Conservation (phyloP, 1,284 basidiomycete genomes). For the Athelia psychrophila region DNA sequence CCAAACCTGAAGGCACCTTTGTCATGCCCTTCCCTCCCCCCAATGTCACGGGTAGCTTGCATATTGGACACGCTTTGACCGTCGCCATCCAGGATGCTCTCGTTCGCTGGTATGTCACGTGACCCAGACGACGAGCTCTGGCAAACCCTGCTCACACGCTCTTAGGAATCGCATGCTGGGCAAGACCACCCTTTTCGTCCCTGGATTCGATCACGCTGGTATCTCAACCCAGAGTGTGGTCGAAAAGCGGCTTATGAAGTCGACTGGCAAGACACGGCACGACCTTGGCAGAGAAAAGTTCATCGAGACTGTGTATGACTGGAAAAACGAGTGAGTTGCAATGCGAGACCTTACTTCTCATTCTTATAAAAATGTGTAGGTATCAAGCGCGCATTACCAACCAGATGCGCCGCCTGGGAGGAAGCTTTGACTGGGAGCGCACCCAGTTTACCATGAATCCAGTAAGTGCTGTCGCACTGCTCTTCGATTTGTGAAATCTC, state of each 20-base stretch:
- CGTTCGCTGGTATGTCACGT: conserved; percentile 71
- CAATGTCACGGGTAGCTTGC: conserved; percentile 97
- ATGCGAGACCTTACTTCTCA: not conserved
- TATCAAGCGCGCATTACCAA: conserved; percentile 91
- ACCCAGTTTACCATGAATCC: conserved; percentile 97
- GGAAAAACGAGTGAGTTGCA: conserved; percentile 88
- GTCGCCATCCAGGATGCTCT: conserved; percentile 91
- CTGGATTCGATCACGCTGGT: conserved; percentile 98
- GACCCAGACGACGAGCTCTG: not conserved
- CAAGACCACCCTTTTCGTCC: conserved; percentile 87
- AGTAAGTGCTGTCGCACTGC: conserved; percentile 38
- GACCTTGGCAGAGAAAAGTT: conserved; percentile 95
- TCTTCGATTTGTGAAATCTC: conserved; percentile 3
- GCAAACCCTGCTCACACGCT: not conserved
- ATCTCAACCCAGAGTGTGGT: conserved; percentile 99
- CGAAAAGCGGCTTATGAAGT: conserved; percentile 89
- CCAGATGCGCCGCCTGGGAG: conserved; percentile 89
- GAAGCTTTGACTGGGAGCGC: conserved; percentile 92
- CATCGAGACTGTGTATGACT: conserved; percentile 89
- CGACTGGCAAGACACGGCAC: conserved; percentile 82
- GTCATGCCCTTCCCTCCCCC: conserved; percentile 93
- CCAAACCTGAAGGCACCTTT: conserved; percentile 69
- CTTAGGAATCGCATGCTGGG: conserved; percentile 94
- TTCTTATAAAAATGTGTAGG: conserved; percentile 33
- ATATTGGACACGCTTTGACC: conserved; percentile 96